These are phyloP conservation scores for Telfairia occidentalis DNA, from an alignment of 331 rosid genomes.

Conservation along the genomic window DNA sequence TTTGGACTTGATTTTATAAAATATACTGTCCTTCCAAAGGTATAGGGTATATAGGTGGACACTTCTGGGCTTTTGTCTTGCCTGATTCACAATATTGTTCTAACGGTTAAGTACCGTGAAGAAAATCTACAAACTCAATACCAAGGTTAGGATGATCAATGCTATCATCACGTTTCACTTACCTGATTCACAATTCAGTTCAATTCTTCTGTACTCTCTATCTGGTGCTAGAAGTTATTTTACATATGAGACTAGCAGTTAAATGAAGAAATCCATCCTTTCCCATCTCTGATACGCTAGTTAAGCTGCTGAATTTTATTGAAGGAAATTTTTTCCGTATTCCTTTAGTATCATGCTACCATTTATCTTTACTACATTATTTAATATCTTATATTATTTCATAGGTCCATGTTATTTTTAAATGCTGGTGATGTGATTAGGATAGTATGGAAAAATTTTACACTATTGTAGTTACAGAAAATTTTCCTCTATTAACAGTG, in stretches of 20 bases:
- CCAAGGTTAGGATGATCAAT: not conserved
- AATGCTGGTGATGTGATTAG: too few species aligned
- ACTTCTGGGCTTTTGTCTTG: not conserved
- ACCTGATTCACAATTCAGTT: not conserved
- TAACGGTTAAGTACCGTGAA: not conserved
- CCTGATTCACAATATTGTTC: not conserved
- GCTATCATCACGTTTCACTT: not conserved
- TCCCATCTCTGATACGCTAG: not conserved
- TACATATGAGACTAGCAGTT: not conserved
- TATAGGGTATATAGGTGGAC: not conserved
- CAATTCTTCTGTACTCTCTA: not conserved
- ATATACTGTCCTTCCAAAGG: not conserved
- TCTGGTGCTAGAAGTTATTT: not conserved
- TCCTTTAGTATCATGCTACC: not conserved
- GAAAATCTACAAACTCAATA: not conserved
- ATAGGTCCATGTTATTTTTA: not conserved
- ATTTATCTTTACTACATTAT: not conserved
- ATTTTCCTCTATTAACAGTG: not conserved
- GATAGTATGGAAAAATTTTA: too few species aligned
- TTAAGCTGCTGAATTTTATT: not conserved
- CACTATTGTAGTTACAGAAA: not conserved
- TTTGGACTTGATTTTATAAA: not conserved
- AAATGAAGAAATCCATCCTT: not conserved
- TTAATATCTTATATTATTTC: not conserved
- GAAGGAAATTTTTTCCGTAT: not conserved